Conservation (phyloP, 345 rosid genomes). For the Citrus reticulata region DNA sequence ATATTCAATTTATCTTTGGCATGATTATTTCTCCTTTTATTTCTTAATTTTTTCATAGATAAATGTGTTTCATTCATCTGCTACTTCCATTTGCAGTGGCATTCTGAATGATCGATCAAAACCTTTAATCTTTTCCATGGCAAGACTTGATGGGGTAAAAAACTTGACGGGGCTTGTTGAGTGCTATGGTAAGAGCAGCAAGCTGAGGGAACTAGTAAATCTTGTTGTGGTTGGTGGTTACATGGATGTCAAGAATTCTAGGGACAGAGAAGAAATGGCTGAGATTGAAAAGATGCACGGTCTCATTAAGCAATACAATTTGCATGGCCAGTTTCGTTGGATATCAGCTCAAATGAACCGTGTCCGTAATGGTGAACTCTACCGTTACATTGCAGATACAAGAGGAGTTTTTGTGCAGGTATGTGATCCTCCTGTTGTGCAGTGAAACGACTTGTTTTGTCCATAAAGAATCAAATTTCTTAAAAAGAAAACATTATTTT, state of each 20-base stretch:
- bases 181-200: slow-evolving; percentile 39
- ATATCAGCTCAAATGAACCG: slow-evolving; percentile 54
- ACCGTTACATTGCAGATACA: slow-evolving; percentile 50
- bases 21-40: neutral
- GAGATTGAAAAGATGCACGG: slow-evolving; percentile 50
- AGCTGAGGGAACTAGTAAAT: slow-evolving; percentile 45
- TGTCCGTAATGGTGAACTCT: slow-evolving; percentile 55
- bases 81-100: slow-evolving; percentile 31
- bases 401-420: slow-evolving; percentile 51
- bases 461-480: neutral
- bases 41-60: neutral
- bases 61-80: neutral
- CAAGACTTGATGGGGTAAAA: slow-evolving; percentile 61
- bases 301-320: slow-evolving; percentile 39
- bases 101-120: slow-evolving; percentile 37
- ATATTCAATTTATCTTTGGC: neutral
- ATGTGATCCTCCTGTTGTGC: neutral
- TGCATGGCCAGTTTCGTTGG: slow-evolving; percentile 54
- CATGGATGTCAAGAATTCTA: slow-evolving; percentile 35
- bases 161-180: slow-evolving; percentile 58
- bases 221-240: slow-evolving; percentile 51
- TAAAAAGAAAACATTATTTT: neutral
- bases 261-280: slow-evolving; percentile 50
- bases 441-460: neutral
- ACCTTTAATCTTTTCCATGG: slow-evolving; percentile 68